Evolutionary conservation across 2,329 filamentous ascomycete species (phyloP).

Genomic region (Beauveria brongniartii): DNA sequence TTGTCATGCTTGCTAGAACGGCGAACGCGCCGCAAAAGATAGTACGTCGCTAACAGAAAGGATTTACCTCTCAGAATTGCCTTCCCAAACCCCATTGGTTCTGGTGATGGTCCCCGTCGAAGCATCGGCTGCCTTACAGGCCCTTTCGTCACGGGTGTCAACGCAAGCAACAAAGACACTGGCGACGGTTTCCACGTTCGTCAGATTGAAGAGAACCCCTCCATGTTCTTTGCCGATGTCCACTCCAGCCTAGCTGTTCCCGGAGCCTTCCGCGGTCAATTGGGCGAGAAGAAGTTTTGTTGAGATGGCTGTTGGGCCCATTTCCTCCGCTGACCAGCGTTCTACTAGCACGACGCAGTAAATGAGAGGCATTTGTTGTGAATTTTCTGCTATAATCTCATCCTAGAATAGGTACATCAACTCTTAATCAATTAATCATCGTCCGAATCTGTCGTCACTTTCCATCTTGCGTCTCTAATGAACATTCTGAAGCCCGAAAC

Average conservation of each 20-base stretch:
- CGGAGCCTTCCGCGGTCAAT: slow-evolving; percentile 45
- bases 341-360: no score
- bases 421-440: no score
- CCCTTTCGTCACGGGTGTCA: slow-evolving; percentile 27
- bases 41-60: not conserved
- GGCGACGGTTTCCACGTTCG: slow-evolving; percentile 37
- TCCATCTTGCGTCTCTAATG: no score
- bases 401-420: no score
- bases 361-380: no score
- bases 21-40: no score
- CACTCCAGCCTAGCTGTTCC: slow-evolving; percentile 41
- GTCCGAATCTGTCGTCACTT: no score
- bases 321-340: no score
- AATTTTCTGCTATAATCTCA: no score
- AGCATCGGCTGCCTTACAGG: slow-evolving; percentile 34
- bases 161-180: slow-evolving; percentile 22
- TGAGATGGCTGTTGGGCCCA: not conserved
- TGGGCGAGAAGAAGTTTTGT: slow-evolving; percentile 18
- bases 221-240: slow-evolving; percentile 43
- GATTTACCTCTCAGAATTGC: slow-evolving; percentile 26
- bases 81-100: slow-evolving; percentile 39
- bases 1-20: not conserved
- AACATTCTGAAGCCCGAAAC: no score
- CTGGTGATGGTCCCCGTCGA: slow-evolving; percentile 25
- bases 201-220: slow-evolving; percentile 42